Evolutionary conservation across 352 stramenopile genomes (phyloP).

Genomic region (Phytophthora ramorum): DNA sequence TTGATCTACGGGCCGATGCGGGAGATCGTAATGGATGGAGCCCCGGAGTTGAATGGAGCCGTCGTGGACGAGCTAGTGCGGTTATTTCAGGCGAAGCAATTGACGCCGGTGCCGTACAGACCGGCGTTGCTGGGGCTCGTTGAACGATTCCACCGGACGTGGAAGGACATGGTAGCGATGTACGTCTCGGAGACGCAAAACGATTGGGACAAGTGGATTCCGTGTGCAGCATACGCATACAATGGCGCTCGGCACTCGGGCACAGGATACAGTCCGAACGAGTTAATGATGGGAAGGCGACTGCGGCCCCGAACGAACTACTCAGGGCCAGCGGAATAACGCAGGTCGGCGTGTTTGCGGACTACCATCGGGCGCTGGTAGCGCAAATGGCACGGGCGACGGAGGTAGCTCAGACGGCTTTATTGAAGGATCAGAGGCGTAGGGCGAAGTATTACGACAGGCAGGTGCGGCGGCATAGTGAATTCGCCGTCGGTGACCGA

Average conservation of each 20-base stretch:
- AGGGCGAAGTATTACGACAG: background rate
- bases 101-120: slow-evolving; percentile 8
- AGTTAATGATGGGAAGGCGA: slow-evolving; percentile 10
- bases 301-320: slow-evolving; percentile 10
- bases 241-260: slow-evolving; percentile 4
- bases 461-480: background rate
- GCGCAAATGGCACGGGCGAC: background rate
- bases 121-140: slow-evolving; percentile 3
- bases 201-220: slow-evolving; percentile 7
- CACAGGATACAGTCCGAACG: slow-evolving; percentile 10
- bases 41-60: slow-evolving; percentile 4
- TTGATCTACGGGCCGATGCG: slow-evolving; percentile 5
- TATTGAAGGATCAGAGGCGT: background rate
- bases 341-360: background rate
- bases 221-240: slow-evolving; percentile 9
- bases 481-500: background rate
- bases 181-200: slow-evolving; percentile 5
- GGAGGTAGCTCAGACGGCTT: background rate
- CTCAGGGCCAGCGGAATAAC: background rate
- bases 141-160: slow-evolving; percentile 4
- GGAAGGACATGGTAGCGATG: background rate
- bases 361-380: slow-evolving; percentile 4
- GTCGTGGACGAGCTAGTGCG: background rate
- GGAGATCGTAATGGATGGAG: slow-evolving; percentile 5
- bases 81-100: background rate